These are phyloP conservation scores for Sicyos edulis DNA, from an alignment of 306 rosid species.

Conservation along the genomic window DNA sequence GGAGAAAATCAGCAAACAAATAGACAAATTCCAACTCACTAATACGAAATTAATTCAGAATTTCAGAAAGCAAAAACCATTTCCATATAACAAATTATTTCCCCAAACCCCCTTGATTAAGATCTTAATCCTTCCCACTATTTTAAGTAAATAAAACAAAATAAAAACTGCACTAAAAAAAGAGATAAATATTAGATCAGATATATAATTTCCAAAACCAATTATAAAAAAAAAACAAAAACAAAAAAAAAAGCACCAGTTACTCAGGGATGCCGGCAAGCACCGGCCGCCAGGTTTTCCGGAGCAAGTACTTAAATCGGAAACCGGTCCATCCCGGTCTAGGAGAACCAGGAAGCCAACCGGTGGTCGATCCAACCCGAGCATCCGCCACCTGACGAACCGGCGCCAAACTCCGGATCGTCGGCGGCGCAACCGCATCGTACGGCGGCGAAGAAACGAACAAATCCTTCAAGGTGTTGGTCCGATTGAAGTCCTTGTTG, in stretches of 20 bases:
- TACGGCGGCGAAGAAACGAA: slow-evolving; percentile 60
- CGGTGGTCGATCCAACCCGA: slow-evolving; percentile 26
- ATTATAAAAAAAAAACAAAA: not conserved
- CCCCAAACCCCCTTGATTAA: not conserved
- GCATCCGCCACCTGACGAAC: slow-evolving; percentile 13
- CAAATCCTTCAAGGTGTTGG: slow-evolving; percentile 58
- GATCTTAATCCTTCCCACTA: not conserved
- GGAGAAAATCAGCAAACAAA: too few species aligned
- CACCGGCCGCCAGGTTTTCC: slow-evolving; percentile 77
- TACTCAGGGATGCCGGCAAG: slow-evolving; percentile 61
- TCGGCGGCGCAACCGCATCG: not conserved
- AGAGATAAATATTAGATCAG: slow-evolving; percentile 7
- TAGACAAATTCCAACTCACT: too few species aligned
- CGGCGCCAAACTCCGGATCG: slow-evolving; percentile 14
- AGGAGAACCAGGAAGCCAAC: slow-evolving; percentile 37
- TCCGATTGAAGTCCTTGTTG: slow-evolving; percentile 35
- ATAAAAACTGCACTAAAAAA: not conserved
- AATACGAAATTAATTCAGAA: not conserved
- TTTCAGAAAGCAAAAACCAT: not conserved
- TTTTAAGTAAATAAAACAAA: not conserved
- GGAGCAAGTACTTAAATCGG: slow-evolving; percentile 55
- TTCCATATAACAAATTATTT: slow-evolving; percentile 7
- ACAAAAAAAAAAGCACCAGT: not conserved
- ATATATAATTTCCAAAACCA: not conserved
- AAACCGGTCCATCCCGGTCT: slow-evolving; percentile 62